Percentiles rank a stretch among this genome's conserved stretches.
Conservation (phyloP, 2,329 filamentous ascomycete species). For the Exophiala sideris region DNA sequence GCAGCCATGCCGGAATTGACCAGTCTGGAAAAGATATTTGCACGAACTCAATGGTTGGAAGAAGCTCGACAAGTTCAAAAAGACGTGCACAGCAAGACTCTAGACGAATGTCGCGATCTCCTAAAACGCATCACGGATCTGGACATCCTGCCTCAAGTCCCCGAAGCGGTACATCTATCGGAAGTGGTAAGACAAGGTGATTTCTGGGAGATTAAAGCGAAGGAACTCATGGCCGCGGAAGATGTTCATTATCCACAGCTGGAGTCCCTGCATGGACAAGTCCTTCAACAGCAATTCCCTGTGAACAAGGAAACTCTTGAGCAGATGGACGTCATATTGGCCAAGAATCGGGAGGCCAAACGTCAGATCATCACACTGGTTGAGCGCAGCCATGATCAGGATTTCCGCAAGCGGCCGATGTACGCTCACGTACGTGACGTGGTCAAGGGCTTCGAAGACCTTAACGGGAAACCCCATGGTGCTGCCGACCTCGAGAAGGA, state of each 20-base stretch:
- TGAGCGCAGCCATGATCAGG: conserved; percentile 69
- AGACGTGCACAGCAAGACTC: conserved; percentile 64
- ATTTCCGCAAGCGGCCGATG: conserved; percentile 75
- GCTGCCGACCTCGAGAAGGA: conserved; percentile 92
- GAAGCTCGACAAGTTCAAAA: conserved; percentile 65
- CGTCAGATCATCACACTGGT: conserved; percentile 80
- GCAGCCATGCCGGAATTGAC: conserved; percentile 89
- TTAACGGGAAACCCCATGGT: conserved; percentile 88
- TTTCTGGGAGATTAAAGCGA: conserved; percentile 88
- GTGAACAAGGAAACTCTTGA: conserved; percentile 77
- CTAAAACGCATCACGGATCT: conserved; percentile 74
- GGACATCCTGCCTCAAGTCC: conserved; percentile 74
- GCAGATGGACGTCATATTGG: conserved; percentile 83
- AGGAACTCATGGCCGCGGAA: conserved; percentile 88
- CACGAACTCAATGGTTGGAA: conserved; percentile 85
- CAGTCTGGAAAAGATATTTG: conserved; percentile 71
- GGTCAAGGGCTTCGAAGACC: conserved; percentile 78
- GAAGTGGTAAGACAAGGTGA: conserved; percentile 74
- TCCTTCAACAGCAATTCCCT: conserved; percentile 59
- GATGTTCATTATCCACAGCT: conserved; percentile 90
- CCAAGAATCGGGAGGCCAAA: conserved; percentile 93
- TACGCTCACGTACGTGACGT: conserved; percentile 89
- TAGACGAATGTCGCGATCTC: conserved; percentile 75
- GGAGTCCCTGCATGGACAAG: conserved; percentile 84
- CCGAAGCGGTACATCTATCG: conserved; percentile 70